Evolutionary conservation across 2,329 filamentous ascomycete species (phyloP).

Genomic region (Ascochyta pisi): DNA sequence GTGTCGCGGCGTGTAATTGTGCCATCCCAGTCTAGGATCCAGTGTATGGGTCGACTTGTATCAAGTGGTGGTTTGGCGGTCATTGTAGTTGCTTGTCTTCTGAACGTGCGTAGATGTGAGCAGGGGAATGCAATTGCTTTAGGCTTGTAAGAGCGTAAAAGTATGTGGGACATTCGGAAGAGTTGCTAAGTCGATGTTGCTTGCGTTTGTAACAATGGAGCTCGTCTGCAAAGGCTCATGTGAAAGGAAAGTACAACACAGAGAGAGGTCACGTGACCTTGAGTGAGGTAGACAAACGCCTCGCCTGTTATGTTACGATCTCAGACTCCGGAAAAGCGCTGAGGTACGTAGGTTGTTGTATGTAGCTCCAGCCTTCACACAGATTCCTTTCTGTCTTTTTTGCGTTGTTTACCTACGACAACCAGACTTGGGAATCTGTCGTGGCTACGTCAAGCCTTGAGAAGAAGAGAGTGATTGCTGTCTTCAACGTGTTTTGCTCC

Average conservation of each 20-base stretch:
- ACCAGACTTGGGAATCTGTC: background rate
- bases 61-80: slow-evolving; percentile 7
- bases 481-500: background rate
- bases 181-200: background rate
- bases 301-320: background rate
- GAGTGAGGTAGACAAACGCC: background rate
- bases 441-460: background rate
- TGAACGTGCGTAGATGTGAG: background rate
- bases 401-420: background rate
- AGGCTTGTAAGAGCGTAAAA: background rate
- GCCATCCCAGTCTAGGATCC: slow-evolving; percentile 58
- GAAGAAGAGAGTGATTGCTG: background rate
- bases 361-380: background rate
- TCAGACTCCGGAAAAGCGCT: background rate
- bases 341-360: background rate
- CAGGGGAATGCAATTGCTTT: background rate
- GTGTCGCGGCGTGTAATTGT: slow-evolving; percentile 56
- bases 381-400: background rate
- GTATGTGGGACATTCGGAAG: background rate
- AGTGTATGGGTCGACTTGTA: slow-evolving; percentile 33
- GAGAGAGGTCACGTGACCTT: slow-evolving; percentile 1
- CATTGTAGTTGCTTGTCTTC: slow-evolving; percentile 17
- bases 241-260: background rate
- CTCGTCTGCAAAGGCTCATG: background rate
- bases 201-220: background rate